Evolutionary conservation across 169 alveolate genomes (phyloP).

Genomic region (Eimeria mitis): DNA sequence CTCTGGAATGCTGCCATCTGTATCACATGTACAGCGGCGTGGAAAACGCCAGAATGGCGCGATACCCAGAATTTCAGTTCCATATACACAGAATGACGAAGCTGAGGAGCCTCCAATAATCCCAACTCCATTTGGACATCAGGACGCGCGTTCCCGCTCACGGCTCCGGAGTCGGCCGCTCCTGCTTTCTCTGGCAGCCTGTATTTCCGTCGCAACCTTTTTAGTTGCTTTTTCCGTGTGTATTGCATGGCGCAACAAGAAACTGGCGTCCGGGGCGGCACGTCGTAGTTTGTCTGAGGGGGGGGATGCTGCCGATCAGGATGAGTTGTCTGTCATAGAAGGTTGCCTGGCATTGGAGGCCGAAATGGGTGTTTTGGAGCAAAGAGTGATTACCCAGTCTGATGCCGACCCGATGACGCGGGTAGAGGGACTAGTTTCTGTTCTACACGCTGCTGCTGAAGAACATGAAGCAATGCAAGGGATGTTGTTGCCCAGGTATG

Average conservation of each 20-base stretch:
- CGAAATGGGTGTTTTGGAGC: background rate
- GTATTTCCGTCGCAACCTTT: background rate
- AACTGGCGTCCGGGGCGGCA: background rate
- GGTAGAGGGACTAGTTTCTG: background rate
- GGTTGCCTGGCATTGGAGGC: background rate
- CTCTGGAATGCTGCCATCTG: background rate
- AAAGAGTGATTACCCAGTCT: background rate
- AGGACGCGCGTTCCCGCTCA: background rate
- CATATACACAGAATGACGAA: background rate
- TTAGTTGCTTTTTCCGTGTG: background rate
- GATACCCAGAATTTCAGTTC: background rate
- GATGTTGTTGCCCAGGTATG: background rate
- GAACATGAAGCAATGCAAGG: background rate
- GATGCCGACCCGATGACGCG: background rate
- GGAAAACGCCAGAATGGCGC: background rate
- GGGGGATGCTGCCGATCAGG: background rate
- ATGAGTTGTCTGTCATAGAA: background rate
- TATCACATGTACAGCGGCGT: background rate
- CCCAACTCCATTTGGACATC: background rate
- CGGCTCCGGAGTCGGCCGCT: background rate
- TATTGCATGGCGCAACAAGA: background rate
- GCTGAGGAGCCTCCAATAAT: background rate
- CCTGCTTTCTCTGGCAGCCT: background rate
- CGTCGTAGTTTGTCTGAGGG: background rate
- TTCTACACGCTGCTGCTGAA: background rate